A percentile compares a stretch with the other conserved stretches of the same genome.
Evolutionary conservation across 495 filamentous ascomycete species (phyloP).

Genomic region (Aspergillus kassunensis): DNA sequence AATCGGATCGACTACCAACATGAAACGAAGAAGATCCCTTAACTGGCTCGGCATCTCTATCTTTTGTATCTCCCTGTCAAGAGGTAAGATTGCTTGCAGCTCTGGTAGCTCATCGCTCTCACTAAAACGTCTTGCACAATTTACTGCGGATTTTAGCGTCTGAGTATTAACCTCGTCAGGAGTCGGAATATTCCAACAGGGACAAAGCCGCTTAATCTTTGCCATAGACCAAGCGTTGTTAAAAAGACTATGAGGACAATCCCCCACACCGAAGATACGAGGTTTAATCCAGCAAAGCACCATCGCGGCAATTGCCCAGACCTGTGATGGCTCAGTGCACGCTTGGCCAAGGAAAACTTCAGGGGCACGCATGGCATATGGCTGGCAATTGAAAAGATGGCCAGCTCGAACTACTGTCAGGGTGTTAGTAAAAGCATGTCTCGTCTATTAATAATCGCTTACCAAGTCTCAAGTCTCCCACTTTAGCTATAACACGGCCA

Average conservation of each 20-base stretch:
- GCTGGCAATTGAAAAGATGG: neutral
- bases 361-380: constrained; percentile 8
- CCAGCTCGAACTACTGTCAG: neutral
- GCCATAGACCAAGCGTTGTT: constrained; percentile 10
- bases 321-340: constrained; percentile 7
- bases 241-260: neutral
- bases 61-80: constrained; percentile 4
- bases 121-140: neutral
- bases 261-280: constrained; percentile 1
- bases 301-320: constrained; percentile 10
- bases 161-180: constrained; percentile 1
- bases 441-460: neutral
- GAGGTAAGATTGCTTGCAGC: constrained; percentile 5
- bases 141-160: neutral
- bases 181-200: constrained; percentile 1
- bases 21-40: constrained; percentile 4
- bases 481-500: constrained; percentile 1
- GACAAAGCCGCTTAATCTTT: constrained; percentile 9
- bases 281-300: constrained; percentile 9
- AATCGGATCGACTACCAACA: constrained; percentile 3
- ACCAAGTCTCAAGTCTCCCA: constrained; percentile 6
- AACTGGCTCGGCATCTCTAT: constrained; percentile 3
- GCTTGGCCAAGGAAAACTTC: constrained; percentile 6
- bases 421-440: neutral
- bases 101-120: neutral